Percentiles rank a stretch among this genome's conserved stretches.
phyloP scores from a whole-genome alignment of 2,329 filamentous ascomycete species.

The Bretziella fagacearum region DNA sequence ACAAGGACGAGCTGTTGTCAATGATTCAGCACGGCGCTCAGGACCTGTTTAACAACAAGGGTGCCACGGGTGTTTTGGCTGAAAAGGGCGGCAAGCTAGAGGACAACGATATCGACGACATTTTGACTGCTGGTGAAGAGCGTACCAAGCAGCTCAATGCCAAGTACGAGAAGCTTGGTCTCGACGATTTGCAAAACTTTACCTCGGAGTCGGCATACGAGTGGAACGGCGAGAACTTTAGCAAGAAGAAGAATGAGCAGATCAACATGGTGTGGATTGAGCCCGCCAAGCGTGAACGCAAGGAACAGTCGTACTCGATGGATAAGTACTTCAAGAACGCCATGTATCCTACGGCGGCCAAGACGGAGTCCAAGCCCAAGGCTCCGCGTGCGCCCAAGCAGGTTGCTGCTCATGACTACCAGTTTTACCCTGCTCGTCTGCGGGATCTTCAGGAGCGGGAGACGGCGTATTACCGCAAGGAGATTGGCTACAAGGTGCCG shows the following conservation, averaged over 20 bases:
- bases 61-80: slow-evolving; percentile 41
- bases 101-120: slow-evolving; percentile 80
- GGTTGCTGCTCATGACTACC: slow-evolving; percentile 81
- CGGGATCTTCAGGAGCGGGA: slow-evolving; percentile 88
- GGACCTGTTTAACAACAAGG: slow-evolving; percentile 68
- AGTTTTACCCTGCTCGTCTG: slow-evolving; percentile 79
- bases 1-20: slow-evolving; percentile 85
- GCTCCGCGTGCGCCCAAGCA: slow-evolving; percentile 93
- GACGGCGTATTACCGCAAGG: slow-evolving; percentile 88
- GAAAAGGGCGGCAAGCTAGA: slow-evolving; percentile 47
- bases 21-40: slow-evolving; percentile 99
- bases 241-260: slow-evolving; percentile 78
- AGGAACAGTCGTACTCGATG: slow-evolving; percentile 95
- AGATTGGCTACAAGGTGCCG: slow-evolving; percentile 91
- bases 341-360: slow-evolving; percentile 55
- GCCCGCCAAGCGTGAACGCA: slow-evolving; percentile 91
- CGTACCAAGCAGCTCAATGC: slow-evolving; percentile 80
- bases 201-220: slow-evolving; percentile 95
- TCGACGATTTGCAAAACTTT: slow-evolving; percentile 96
- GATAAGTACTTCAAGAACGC: slow-evolving; percentile 96
- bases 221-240: slow-evolving; percentile 97
- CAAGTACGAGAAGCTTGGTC: slow-evolving; percentile 90
- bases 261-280: slow-evolving; percentile 86
- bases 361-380: slow-evolving; percentile 79
- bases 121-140: slow-evolving; percentile 71